Percentiles rank a stretch among this genome's conserved stretches.
Conservation (phyloP, 352 stramenopile genomes). For the Globisporangium viniferum region DNA sequence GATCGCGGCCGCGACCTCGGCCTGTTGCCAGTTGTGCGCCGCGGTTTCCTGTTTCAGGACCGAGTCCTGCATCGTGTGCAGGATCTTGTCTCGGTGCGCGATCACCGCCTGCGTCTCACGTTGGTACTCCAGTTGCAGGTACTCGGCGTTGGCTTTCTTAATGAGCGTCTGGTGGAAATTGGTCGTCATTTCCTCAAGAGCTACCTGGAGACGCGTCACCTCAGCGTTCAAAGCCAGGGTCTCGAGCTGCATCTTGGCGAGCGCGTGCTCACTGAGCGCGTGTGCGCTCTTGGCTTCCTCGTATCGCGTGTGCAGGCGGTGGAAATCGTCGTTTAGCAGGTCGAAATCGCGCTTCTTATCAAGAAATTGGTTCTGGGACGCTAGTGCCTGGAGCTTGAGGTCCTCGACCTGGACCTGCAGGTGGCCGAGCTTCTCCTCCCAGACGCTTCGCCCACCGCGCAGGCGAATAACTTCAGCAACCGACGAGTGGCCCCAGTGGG, state of each 20-base stretch:
- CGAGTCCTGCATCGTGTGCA: slow-evolving; percentile 41
- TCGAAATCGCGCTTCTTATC: slow-evolving; percentile 27
- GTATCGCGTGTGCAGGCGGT: slow-evolving; percentile 31
- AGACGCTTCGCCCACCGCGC: slow-evolving; percentile 58
- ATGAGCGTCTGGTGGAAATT: slow-evolving; percentile 26
- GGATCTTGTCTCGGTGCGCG: slow-evolving; percentile 44
- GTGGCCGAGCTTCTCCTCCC: slow-evolving; percentile 69
- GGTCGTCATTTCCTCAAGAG: slow-evolving; percentile 16
- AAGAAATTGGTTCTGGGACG: slow-evolving; percentile 24
- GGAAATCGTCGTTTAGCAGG: slow-evolving; percentile 26
- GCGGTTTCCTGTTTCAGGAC: slow-evolving; percentile 42
- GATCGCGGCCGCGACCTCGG: slow-evolving; percentile 53
- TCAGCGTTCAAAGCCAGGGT: slow-evolving; percentile 6
- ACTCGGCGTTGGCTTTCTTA: slow-evolving; percentile 30
- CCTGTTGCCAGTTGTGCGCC: slow-evolving; percentile 48
- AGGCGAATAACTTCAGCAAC: slow-evolving; percentile 68
- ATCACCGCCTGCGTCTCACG: slow-evolving; percentile 32
- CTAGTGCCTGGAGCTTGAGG: slow-evolving; percentile 31
- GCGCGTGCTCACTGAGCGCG: slow-evolving; percentile 7
- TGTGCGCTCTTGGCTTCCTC: slow-evolving; percentile 50
- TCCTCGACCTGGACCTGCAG: slow-evolving; percentile 69
- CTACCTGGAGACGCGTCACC: slow-evolving; percentile 12
- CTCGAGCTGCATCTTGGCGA: slow-evolving; percentile 10
- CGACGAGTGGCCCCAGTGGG: slow-evolving; percentile 69
- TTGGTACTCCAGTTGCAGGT: slow-evolving; percentile 22